phyloP scores from a whole-genome alignment of 192 early-diverging fungal species.

The Coemansia erecta region DNA sequence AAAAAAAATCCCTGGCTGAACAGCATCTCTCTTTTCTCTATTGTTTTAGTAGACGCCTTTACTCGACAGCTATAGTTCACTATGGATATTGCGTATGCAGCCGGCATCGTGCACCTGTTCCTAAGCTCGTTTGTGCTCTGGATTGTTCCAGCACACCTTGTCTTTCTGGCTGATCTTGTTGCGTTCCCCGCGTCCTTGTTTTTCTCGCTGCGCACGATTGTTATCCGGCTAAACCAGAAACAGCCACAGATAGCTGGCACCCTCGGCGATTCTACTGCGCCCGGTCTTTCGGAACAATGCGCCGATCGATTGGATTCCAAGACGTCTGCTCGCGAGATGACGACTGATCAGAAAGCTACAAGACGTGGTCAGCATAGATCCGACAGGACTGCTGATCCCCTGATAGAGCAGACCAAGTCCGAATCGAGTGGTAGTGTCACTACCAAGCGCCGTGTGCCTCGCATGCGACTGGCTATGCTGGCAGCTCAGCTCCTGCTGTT shows the following conservation, averaged over 20 bases:
- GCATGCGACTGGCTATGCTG: conserved; percentile 18
- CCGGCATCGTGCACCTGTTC: conserved; percentile 36
- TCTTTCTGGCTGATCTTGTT: conserved; percentile 39
- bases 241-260: conserved; percentile 3
- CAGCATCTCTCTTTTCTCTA: background rate
- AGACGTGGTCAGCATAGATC: too few species aligned
- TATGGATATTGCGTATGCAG: conserved; percentile 18
- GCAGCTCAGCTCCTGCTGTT: conserved; percentile 27
- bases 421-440: too few species aligned
- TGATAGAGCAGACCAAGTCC: too few species aligned
- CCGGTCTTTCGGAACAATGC: too few species aligned
- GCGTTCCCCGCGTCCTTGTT: conserved; percentile 46
- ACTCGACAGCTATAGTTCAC: background rate
- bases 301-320: too few species aligned
- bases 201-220: conserved; percentile 32
- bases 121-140: conserved; percentile 37
- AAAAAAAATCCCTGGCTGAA: too few species aligned
- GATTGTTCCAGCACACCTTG: conserved; percentile 33
- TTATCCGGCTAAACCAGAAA: conserved; percentile 10
- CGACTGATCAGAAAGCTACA: too few species aligned
- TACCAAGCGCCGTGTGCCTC: conserved; percentile 4
- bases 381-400: too few species aligned
- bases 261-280: background rate
- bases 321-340: too few species aligned
- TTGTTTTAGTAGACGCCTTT: background rate